Conservation (phyloP, 139 green algal species). For the Chlorella sp. region DNA sequence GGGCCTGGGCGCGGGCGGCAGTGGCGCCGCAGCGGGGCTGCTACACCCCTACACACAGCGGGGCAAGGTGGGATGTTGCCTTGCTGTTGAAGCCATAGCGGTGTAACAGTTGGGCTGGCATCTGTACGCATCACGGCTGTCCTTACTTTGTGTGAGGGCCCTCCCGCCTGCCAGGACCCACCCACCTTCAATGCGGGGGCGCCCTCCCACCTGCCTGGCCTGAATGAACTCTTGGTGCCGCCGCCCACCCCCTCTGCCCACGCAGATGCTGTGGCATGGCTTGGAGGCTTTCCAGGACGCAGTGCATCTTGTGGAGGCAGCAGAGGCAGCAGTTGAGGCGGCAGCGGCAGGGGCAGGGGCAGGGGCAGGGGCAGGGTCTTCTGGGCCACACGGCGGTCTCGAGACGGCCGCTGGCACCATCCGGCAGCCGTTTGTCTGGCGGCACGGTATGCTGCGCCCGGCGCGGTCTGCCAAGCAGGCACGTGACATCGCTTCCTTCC, state of each 20-base stretch:
- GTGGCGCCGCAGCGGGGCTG: slow-evolving; percentile 87
- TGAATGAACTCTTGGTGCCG: neutral
- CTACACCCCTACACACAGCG: slow-evolving; percentile 87
- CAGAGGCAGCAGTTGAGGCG: slow-evolving; percentile 39
- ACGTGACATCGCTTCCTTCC: slow-evolving; percentile 46
- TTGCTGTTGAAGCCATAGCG: neutral
- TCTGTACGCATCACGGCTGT: neutral
- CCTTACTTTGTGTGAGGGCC: neutral
- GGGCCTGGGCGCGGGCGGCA: slow-evolving; percentile 86
- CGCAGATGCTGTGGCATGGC: slow-evolving; percentile 67
- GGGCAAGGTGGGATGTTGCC: slow-evolving; percentile 66
- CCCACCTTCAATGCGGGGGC: neutral
- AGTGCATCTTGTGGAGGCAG: slow-evolving; percentile 55
- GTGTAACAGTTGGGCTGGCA: neutral
- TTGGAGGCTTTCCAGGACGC: slow-evolving; percentile 58
- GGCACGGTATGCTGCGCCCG: slow-evolving; percentile 58
- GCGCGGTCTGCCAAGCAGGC: slow-evolving; percentile 58
- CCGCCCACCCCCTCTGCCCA: neutral
- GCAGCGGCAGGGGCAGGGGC: neutral
- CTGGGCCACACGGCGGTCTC: neutral
- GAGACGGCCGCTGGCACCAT: neutral
- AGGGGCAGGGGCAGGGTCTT: neutral
- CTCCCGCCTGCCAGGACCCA: too few relatives aligned
- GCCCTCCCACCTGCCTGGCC: too few relatives aligned
- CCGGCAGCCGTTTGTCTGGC: slow-evolving; percentile 51